Base-by-base conservation (phyloP, 1,284 basidiomycete genomes). In the Trametes hirsuta region DNA sequence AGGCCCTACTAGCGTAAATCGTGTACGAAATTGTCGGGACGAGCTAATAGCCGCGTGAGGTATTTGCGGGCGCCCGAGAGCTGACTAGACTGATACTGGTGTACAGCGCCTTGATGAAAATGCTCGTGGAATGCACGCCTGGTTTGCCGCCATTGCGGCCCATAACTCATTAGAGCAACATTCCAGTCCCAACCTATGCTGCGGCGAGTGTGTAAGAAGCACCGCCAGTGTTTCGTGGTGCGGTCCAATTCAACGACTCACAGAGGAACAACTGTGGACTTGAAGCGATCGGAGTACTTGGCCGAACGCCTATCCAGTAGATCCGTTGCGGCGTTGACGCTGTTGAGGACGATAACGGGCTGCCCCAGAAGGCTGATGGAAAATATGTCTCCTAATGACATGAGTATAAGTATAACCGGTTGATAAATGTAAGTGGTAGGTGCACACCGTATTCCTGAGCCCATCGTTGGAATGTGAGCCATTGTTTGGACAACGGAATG, bases 281-380 rank as follows among this genome's bases (percentile, higher is more conserved):
- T 53, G 50, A 53, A 59, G 18, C 88, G 81, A 42, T 66, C 37
- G 4, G 58, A 66, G 21, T 64, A 66, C 12, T 57, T 64, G 18
- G 57, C 46, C 11, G 65, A 66, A 18, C 62, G 59, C 25, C 55
- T 64, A 36, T 62, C 65, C 2, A 66, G 54, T 2, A 66, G 52
- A 35, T 66, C 65, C 2, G 30, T 24, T 36, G 51, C 51, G 2
- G 62, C 47, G 18, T 59, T 47, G 45, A 50, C 41, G 30, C 53
- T 44, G 44, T 58, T 57, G 24, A 62, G 25, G 12, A 48, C 25
- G 30, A 49, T 40, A 6, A 63, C 53, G 3, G 58, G 37, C 18
- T 48, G 48, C 14, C 62, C 65, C 25, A 66, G 44, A 14, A 59
- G 41, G 22, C 52, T 61, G 30, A 62, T 52, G 44, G 59, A 52